Conservation (phyloP, 257 asterid genomes). For the Solanum virginianum region DNA sequence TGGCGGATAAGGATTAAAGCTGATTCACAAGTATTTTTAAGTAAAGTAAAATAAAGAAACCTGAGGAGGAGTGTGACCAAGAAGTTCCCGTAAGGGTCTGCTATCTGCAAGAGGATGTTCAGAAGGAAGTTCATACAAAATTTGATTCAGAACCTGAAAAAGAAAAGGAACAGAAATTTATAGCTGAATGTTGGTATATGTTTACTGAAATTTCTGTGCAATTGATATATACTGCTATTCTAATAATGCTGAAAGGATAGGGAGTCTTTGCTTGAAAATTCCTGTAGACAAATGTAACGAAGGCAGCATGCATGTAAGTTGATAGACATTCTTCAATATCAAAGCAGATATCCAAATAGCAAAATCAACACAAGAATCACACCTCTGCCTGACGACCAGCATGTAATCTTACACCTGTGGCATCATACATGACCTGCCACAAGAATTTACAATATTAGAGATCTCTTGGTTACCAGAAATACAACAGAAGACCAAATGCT, state of each 20-base stretch:
- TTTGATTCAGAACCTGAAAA: slow-evolving; percentile 8
- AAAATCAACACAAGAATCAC: neutral
- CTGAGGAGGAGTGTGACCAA: slow-evolving; percentile 14
- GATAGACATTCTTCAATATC: neutral
- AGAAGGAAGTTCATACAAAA: slow-evolving; percentile 5
- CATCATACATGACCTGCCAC: slow-evolving; percentile 16
- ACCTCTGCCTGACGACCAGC: slow-evolving; percentile 17
- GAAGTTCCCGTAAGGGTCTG: slow-evolving; percentile 8
- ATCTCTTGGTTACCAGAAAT: neutral
- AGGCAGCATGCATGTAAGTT: neutral
- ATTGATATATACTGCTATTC: neutral
- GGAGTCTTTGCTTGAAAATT: neutral
- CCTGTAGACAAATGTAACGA: neutral
- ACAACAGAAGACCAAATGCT: neutral
- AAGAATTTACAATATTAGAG: neutral
- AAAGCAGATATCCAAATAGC: neutral
- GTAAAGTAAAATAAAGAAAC: neutral
- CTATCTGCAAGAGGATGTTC: slow-evolving; percentile 7
- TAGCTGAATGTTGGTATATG: neutral
- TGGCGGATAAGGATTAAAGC: neutral
- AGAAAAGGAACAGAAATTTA: neutral
- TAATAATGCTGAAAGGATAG: neutral
- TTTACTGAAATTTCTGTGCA: neutral
- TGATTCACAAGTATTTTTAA: neutral
- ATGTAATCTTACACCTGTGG: slow-evolving; percentile 10